Conservation (phyloP, 805 yeast species). For the Torulaspora delbrueckii region DNA sequence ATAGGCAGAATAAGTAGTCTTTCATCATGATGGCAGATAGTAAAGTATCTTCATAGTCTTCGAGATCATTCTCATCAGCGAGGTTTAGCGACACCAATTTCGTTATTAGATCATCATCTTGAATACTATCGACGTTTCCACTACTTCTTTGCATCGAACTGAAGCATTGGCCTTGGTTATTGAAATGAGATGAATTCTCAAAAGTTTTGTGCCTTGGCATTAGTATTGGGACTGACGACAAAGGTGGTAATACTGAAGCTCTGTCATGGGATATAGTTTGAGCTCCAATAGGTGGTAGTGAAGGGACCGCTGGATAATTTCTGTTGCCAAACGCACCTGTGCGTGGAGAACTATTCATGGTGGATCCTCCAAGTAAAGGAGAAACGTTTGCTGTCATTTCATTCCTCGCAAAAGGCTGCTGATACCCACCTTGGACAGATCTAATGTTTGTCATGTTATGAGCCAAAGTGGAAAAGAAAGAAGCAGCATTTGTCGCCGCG, state of each 20-base stretch:
- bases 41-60: constrained; percentile 16
- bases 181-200: constrained; percentile 12
- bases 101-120: not conserved
- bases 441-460: constrained; percentile 17
- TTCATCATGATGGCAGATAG: constrained; percentile 23
- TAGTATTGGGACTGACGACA: constrained; percentile 17
- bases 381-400: not conserved
- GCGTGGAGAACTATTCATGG: not conserved
- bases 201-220: constrained; percentile 11
- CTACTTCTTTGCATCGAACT: constrained; percentile 23
- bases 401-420: constrained; percentile 4
- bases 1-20: constrained; percentile 29
- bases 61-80: constrained; percentile 4
- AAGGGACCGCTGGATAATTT: constrained; percentile 8
- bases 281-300: constrained; percentile 11
- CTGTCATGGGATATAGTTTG: constrained; percentile 4
- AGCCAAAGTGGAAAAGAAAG: constrained; percentile 24
- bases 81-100: not conserved
- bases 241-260: constrained; percentile 14
- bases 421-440: constrained; percentile 5
- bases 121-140: not conserved
- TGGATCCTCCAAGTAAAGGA: not conserved
- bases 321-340: constrained; percentile 3
- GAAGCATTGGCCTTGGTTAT: constrained; percentile 10
- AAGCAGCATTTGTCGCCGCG: constrained; percentile 18